A percentile compares a stretch with the other conserved stretches of the same genome.
Conservation (phyloP, 495 filamentous ascomycete genomes). For the Mytilinidion resinicola region DNA sequence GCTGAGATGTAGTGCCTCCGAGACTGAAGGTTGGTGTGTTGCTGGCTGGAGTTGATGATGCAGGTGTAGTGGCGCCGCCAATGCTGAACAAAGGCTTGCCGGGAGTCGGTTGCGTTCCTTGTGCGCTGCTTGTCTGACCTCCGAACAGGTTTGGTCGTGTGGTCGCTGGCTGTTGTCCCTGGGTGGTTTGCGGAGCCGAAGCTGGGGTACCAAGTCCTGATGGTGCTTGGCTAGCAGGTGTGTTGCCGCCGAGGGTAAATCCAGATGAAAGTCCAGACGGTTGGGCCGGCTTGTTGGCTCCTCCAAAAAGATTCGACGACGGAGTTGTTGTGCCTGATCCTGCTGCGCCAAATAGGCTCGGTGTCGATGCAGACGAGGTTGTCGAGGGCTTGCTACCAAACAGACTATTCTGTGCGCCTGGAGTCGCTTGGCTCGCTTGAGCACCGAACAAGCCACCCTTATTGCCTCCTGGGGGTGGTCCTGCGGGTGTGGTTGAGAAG, state of each 20-base stretch:
- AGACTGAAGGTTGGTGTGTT: constrained; percentile 14
- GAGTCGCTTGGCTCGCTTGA: constrained; percentile 22
- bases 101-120: constrained; percentile 14
- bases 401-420: constrained; percentile 17
- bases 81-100: constrained; percentile 19
- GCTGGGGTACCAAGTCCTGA: constrained; percentile 1
- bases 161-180: neutral
- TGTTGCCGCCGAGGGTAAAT: neutral
- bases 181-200: neutral
- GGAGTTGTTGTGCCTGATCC: neutral
- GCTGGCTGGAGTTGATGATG: constrained; percentile 4
- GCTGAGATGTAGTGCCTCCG: constrained; percentile 10
- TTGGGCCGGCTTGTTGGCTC: neutral
- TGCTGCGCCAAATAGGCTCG: constrained; percentile 38
- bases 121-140: neutral
- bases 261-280: neutral
- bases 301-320: constrained; percentile 7
- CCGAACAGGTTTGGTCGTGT: neutral
- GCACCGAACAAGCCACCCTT: constrained; percentile 22
- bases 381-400: constrained; percentile 22
- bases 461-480: constrained; percentile 46
- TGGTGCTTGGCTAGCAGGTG: constrained; percentile 4
- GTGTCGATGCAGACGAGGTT: constrained; percentile 23
- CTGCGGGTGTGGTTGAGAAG: constrained; percentile 57
- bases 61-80: constrained; percentile 20